Evolutionary conservation across 495 filamentous ascomycete genomes (phyloP), one percentile per base, ranked within the genome.

Genomic region (Xylaria bambusicola): DNA sequence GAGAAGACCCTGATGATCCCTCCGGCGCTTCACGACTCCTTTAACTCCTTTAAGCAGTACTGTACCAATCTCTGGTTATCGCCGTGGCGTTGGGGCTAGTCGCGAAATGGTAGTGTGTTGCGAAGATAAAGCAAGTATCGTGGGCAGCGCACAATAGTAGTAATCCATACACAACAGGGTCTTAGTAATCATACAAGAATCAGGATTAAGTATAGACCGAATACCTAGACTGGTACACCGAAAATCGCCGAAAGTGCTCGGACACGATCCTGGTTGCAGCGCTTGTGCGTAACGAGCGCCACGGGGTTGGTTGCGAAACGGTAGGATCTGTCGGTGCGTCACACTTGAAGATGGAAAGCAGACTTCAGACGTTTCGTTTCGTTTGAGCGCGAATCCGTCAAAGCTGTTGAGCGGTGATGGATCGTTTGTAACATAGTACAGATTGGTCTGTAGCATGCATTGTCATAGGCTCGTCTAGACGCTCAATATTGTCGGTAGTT

Each of bases 281-380:
- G 21, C 13, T 48, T 47, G 42, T 26, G 54, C 20, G 31, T 47
- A 20, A 48, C 54, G 18, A 24, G 18, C 24, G 21, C 8, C 8
- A 33, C n/a, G 21, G 18, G n/a, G n/a, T n/a, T n/a, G n/a, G 33
- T 17, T 40, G 33, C 49, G 35, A 54, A 44, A 54, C 52, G 38
- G n/a, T 53, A 41, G 36, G 23, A 42, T 36, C 51, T 53, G 51
- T n/a, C n/a, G n/a, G n/a, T n/a, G n/a, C n/a, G n/a, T 54, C 52
- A 44, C 26, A 33, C 21, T 20, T 38, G 51, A 42, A 5, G 2
- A 29, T 18, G 7, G 9, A 21, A 21, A 18, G 17, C 24, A 27
- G 18, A 40, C 15, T 24, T 21, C 21, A 41, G 35, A 21, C 51
- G 51, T 54, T 54, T 54, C 38, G 52, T 54, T 54, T 54, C 8